Evolutionary conservation across 2,329 filamentous ascomycete genomes (phyloP).

Genomic region (Aspergillus pseudotamarii): DNA sequence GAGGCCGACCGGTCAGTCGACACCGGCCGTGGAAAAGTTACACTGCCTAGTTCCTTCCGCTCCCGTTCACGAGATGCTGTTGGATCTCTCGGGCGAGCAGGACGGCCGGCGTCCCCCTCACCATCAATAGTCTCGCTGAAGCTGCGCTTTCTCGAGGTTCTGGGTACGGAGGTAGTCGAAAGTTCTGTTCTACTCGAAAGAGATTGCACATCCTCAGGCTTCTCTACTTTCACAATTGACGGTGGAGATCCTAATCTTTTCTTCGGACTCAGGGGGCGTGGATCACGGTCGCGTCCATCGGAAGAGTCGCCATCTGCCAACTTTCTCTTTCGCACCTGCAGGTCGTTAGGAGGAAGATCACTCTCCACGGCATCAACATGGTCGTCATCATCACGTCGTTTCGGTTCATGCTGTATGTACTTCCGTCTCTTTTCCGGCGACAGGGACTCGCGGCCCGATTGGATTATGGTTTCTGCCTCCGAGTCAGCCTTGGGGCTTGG

Average conservation of each 20-base stretch:
- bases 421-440: slow-evolving; percentile 51
- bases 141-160: slow-evolving; percentile 39
- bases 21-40: slow-evolving; percentile 30
- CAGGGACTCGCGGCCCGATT: slow-evolving; percentile 48
- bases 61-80: slow-evolving; percentile 25
- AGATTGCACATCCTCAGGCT: slow-evolving; percentile 33
- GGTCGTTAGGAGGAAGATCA: slow-evolving; percentile 25
- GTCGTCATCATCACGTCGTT: slow-evolving; percentile 33
- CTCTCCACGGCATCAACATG: slow-evolving; percentile 22
- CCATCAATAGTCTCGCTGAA: slow-evolving; percentile 40
- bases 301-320: slow-evolving; percentile 30
- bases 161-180: slow-evolving; percentile 16
- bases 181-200: slow-evolving; percentile 27
- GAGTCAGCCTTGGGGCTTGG: slow-evolving; percentile 48
- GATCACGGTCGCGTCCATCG: slow-evolving; percentile 24
- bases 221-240: slow-evolving; percentile 42
- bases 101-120: slow-evolving; percentile 31
- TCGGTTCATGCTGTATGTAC: slow-evolving; percentile 42
- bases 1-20: slow-evolving; percentile 41
- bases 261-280: slow-evolving; percentile 29
- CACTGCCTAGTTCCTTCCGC: slow-evolving; percentile 31
- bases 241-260: slow-evolving; percentile 34
- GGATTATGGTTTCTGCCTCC: slow-evolving; percentile 54
- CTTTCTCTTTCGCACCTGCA: slow-evolving; percentile 34
- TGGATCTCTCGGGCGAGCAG: slow-evolving; percentile 23